A percentile compares a stretch with the other conserved stretches of the same genome.
Evolutionary conservation across 306 rosid species (phyloP).

Genomic region (Casuarina equisetifolia): DNA sequence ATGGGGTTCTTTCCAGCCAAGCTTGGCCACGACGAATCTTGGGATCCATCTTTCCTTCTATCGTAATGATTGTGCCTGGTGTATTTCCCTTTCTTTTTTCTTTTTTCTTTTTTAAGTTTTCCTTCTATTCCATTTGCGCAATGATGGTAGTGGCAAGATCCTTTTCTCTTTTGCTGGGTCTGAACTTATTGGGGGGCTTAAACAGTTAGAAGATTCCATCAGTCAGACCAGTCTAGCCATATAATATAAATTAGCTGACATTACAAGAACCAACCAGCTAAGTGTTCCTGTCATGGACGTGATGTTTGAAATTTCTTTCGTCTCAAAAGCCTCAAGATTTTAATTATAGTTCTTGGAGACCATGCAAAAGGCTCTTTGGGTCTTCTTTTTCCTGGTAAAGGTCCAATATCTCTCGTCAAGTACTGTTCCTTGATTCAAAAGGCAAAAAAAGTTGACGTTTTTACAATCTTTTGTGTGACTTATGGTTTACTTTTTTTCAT

Average conservation of each 20-base stretch:
- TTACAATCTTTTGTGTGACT: slow-evolving; percentile 4
- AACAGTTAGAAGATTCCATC: slow-evolving; percentile 73
- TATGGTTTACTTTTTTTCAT: neutral
- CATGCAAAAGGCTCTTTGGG: slow-evolving; percentile 90
- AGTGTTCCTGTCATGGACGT: slow-evolving; percentile 58
- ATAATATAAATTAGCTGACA: slow-evolving; percentile 60
- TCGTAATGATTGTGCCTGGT: slow-evolving; percentile 41
- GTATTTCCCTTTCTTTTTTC: neutral
- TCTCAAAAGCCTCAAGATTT: slow-evolving; percentile 68
- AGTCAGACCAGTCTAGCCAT: slow-evolving; percentile 61
- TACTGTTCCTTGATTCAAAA: slow-evolving; percentile 29
- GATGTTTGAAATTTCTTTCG: slow-evolving; percentile 37
- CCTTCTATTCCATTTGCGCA: slow-evolving; percentile 30
- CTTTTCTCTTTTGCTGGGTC: slow-evolving; percentile 37
- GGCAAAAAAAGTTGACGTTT: slow-evolving; percentile 3
- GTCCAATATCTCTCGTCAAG: slow-evolving; percentile 19
- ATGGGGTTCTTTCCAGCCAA: slow-evolving; percentile 44
- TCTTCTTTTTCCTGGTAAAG: slow-evolving; percentile 27
- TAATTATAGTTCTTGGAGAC: slow-evolving; percentile 89
- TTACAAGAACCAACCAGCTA: slow-evolving; percentile 56
- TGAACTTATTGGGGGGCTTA: slow-evolving; percentile 34
- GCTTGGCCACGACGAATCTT: slow-evolving; percentile 42
- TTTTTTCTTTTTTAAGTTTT: neutral
- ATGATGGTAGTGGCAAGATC: slow-evolving; percentile 49
- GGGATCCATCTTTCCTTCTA: slow-evolving; percentile 49